These are phyloP conservation scores for Solanum medicagineum DNA, from an alignment of 257 asterid species.

Conservation along the genomic window DNA sequence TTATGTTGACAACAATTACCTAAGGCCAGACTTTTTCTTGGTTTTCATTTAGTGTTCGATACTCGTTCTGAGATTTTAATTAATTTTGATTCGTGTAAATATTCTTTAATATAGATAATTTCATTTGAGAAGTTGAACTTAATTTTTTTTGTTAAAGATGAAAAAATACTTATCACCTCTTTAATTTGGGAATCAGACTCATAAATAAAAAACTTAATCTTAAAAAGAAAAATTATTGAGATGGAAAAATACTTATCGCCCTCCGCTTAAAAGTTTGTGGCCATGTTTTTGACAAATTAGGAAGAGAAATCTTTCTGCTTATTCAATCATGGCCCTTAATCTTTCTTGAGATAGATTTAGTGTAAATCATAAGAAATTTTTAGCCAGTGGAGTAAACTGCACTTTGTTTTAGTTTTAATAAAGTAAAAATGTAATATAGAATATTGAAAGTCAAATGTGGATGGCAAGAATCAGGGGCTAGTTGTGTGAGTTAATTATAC, in stretches of 20 bases:
- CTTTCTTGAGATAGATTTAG: background rate
- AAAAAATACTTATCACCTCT: background rate
- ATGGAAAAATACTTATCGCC: background rate
- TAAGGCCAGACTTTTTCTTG: background rate
- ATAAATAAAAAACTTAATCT: background rate
- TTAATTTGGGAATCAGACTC: background rate
- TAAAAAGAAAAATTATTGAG: background rate
- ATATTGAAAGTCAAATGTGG: background rate
- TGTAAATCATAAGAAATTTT: background rate
- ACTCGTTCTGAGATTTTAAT: rapidly evolving
- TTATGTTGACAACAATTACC: background rate
- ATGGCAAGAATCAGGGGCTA: background rate
- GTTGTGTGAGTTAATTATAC: background rate
- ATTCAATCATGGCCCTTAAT: background rate
- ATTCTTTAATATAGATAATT: background rate
- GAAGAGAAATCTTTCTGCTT: too few relatives aligned
- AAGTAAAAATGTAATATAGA: background rate
- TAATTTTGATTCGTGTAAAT: background rate
- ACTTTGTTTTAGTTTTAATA: background rate
- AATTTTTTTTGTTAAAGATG: background rate
- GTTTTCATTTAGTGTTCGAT: background rate
- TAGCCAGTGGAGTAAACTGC: background rate
- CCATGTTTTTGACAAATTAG: too few relatives aligned
- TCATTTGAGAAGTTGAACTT: background rate
- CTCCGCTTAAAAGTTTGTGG: too few relatives aligned